Evolutionary conservation across 768 basidiomycete genomes (phyloP).

Genomic region (Lactarius sp.): DNA sequence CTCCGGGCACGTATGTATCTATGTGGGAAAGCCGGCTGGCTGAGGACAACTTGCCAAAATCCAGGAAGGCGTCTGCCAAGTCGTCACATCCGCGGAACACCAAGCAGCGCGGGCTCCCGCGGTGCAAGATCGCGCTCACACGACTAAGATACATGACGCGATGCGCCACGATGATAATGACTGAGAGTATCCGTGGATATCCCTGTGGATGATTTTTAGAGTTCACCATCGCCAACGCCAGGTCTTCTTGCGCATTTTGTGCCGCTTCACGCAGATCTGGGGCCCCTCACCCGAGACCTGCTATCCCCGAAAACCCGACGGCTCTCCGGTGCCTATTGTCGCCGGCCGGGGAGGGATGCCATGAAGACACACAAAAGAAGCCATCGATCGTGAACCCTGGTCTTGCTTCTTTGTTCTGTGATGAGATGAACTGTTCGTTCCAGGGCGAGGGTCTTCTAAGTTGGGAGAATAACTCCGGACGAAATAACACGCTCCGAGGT

Average conservation of each 20-base stretch:
- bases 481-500: neutral
- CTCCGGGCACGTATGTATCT: neutral
- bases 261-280: neutral
- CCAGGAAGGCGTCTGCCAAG: neutral
- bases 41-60: neutral
- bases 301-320: neutral
- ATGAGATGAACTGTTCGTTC: neutral
- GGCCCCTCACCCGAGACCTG: neutral
- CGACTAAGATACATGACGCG: neutral
- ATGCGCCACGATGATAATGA: neutral
- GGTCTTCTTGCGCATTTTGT: neutral
- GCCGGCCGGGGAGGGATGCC: neutral
- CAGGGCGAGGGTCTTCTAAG: neutral
- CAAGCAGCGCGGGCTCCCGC: neutral
- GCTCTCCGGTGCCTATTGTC: neutral
- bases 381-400: neutral
- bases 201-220: neutral
- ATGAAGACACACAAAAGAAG: neutral
- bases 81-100: constrained; percentile 3
- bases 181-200: neutral
- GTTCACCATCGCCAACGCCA: neutral
- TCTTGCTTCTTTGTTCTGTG: neutral
- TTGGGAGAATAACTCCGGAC: neutral
- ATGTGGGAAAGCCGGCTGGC: neutral
- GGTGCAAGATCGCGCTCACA: neutral